Conservation (phyloP, 805 yeast genomes). For the Ogataea zsoltii region DNA sequence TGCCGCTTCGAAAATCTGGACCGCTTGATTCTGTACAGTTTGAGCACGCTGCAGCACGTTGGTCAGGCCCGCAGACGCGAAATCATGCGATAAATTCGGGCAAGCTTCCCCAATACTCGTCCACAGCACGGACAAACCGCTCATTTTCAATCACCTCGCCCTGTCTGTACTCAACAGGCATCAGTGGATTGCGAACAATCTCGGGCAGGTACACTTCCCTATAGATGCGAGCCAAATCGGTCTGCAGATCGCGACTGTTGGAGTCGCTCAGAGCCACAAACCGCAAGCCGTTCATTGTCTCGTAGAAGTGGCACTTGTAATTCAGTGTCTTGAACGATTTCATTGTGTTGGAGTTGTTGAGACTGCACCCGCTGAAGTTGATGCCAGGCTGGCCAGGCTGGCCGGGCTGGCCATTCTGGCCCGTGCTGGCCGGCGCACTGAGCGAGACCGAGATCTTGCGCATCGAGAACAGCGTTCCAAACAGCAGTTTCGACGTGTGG, state of each 20-base stretch:
- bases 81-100: slow-evolving; percentile 24
- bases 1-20: too few species aligned
- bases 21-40: too few species aligned
- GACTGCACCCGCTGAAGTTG: slow-evolving; percentile 14
- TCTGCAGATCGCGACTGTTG: slow-evolving; percentile 52
- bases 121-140: slow-evolving; percentile 56
- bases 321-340: slow-evolving; percentile 65
- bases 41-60: too few species aligned
- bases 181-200: slow-evolving; percentile 61
- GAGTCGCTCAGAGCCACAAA: slow-evolving; percentile 75
- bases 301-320: slow-evolving; percentile 77
- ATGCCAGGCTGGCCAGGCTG: slow-evolving; percentile 5
- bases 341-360: slow-evolving; percentile 34
- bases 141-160: slow-evolving; percentile 56
- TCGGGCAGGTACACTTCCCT: slow-evolving; percentile 55
- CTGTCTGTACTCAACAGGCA: slow-evolving; percentile 58
- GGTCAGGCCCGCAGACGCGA: too few species aligned
- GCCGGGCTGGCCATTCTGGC: slow-evolving; percentile 3
- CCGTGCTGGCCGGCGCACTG: slow-evolving; percentile 8
- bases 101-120: slow-evolving; percentile 39
- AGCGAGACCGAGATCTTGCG: slow-evolving; percentile 61
- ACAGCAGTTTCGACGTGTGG: slow-evolving; percentile 76
- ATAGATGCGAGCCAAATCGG: slow-evolving; percentile 59
- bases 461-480: slow-evolving; percentile 81
- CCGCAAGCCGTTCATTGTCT: slow-evolving; percentile 76